Evolutionary conservation across 2,329 filamentous ascomycete species (phyloP), one percentile per base, ranked within the genome.

Genomic region (Colletotrichum neosansevieriae): DNA sequence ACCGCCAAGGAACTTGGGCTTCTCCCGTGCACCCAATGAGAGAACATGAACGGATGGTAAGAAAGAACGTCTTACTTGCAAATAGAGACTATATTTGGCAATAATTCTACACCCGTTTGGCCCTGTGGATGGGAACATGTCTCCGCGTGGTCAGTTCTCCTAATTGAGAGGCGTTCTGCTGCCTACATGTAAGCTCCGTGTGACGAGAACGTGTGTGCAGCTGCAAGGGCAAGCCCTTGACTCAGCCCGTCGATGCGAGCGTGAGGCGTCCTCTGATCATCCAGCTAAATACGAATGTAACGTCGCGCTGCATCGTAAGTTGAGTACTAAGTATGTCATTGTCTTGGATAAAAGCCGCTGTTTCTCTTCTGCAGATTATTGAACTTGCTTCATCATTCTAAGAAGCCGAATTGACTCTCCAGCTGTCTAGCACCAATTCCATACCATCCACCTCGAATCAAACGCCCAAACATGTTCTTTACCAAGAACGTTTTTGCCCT

Each of bases 201-300:
- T 17, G 17, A 36, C 49, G 13, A 21, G 32, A 50, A 32, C 47
- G 32, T 11, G 32, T 17, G 24, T 13, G 2, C 47, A 0, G 47
- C 24, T 17, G 10, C 21, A 29, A 50, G 9, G 24, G 9, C 47
- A 53, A 34, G 29, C 24, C 49, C 24, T n/a, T 36, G n/a, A 32
- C 10, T 53, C 19, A 5, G 34, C 15, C 9, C 34, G 15, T 40
- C 38, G 13, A 24, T 12, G n/a, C 32, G 17, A 56, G 11, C 19
- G 19, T 40, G 19, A 21, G 13, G 34, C 34, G 6, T 17, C 6
- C 32, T 54, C 34, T 24, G 11, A 21, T 15, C 34, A 17, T 56
- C 11, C 5, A 40, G 34, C 51, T 56, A 17, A 56, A 56, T 56
- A 56, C 17, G 51, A 56, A 56, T 56, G 51, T 40, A 56, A 56